Evolutionary conservation across 352 stramenopile species (phyloP).

Genomic region (Nothophytophthora sp.): DNA sequence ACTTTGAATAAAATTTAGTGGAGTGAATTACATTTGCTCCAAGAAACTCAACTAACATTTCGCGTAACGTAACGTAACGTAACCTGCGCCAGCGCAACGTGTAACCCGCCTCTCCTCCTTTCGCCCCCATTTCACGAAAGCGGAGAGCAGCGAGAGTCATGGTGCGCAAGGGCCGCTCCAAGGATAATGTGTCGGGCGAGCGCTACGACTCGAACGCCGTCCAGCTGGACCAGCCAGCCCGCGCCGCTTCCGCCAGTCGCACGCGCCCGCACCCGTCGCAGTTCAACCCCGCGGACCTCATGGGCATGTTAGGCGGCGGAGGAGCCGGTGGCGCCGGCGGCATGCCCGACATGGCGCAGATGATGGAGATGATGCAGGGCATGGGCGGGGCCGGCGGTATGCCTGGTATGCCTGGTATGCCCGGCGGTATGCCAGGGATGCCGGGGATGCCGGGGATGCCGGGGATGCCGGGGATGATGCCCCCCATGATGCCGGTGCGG

Average conservation of each 20-base stretch:
- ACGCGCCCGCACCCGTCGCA: constrained; percentile 33
- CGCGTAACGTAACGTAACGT: too few species aligned
- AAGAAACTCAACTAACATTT: too few species aligned
- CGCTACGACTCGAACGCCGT: constrained; percentile 85
- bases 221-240: constrained; percentile 25
- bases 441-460: constrained; percentile 41
- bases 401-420: constrained; percentile 43
- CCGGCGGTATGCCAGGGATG: constrained; percentile 51
- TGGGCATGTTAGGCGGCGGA: constrained; percentile 47
- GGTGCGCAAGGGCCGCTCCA: constrained; percentile 64
- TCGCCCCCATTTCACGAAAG: background rate
- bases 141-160: constrained; percentile 14
- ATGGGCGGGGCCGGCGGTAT: constrained; percentile 27
- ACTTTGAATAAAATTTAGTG: too few species aligned
- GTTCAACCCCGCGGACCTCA: constrained; percentile 58
- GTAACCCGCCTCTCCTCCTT: too few species aligned
- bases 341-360: constrained; percentile 42
- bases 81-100: too few species aligned
- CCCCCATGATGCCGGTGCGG: constrained; percentile 50
- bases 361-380: constrained; percentile 36
- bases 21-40: too few species aligned
- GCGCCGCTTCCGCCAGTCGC: constrained; percentile 13
- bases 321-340: constrained; percentile 32
- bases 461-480: constrained; percentile 44
- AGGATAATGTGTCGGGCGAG: constrained; percentile 83